Base-by-base conservation (phyloP, 192 early-diverging fungal genomes). In the Podila epigama region DNA sequence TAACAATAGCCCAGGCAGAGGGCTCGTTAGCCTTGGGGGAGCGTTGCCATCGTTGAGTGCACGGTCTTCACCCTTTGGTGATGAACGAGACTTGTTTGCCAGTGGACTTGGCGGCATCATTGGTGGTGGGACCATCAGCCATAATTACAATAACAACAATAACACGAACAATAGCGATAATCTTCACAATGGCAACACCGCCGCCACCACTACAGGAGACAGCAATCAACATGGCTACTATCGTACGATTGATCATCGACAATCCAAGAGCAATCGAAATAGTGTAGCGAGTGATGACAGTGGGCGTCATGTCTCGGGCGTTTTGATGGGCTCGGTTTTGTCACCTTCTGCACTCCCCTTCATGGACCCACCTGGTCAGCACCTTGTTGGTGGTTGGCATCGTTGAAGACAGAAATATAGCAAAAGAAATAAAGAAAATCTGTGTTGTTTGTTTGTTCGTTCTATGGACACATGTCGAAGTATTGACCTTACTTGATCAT, bases 71-170 rank as follows among this genome's bases (percentile, higher is more conserved):
- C 40, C 57, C 7, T 66, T 73, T 48, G 29, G 44, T 34, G 20
- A 51, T 31, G 42, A 48, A 4, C 60, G 73, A 1, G 73, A 77
- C 22, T n/a, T 77, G 44, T 68, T 77, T 39, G 68, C 73, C 18
- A 77, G 73, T 41, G 73, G 73, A 1, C 60, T 77, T 12, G 57
- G 73, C 8, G 73, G 73, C 5, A 68, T 77, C 56, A 77, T 77
- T 44, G 73, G 73, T 29, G 73, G 73, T 8, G 73, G 66, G 18
- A 77, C 73, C 2, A 77, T 77, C 13, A 77, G 73, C 32, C 72
- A 75, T 44, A 62, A 50, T 5, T 54, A 36, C 51, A 69, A 60
- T 53, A 39, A 52, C 55, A 32, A 58, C 48, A 66, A 54, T 9
- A 54, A 52, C 42, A n/a, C 29, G 33, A 53, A 10, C 29, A 12